Base-by-base conservation (phyloP, 1,139 yeast species). In the Debaryomyces udenii region DNA sequence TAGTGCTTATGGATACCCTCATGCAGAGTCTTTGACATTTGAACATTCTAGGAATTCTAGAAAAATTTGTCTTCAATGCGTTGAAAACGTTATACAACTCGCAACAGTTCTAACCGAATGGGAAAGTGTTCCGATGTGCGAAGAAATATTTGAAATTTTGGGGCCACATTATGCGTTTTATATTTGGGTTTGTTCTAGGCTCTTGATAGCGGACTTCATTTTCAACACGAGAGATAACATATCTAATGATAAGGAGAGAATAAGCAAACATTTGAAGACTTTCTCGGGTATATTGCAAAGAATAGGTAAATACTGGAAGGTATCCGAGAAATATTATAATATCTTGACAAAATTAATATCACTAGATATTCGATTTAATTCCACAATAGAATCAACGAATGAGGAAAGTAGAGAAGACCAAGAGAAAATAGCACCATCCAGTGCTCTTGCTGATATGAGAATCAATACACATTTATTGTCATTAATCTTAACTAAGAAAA, bases 1-100 rank as follows among this genome's bases (percentile, higher is more conserved):
- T 41, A 59, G 64, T 0, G 56, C 65, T 3, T 59, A 60, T 16
- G 67, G 62, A 1, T 62, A 56, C 42, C 59, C 66, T 20, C 22
- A 20, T 20, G 22, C 22, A 20, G 22, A 20, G 22, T 20, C 22
- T 5, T 20, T 20, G 48, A 31, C 31, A 46, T 9, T 43, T 46
- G 20, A 50, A 51, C 35, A 49, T 48, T 44, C 52, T 47, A 10
- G 42, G 30, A 44, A 50, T 2, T 50, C 57, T 2, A 49, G 44
- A 26, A 26, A 45, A 9, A 41, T 43, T 18, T 51, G 55, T 26
- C 32, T 49, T 15, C 42, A 41, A 3, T 44, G 51, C 1, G 47
- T 53, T 2, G 40, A 42, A 18, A 35, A 38, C 15, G 41, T 52
- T 4, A 28, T 52, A 1, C 35, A 37, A 9, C 31, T 51, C 14